A percentile compares a stretch with the other conserved stretches of the same genome.
These are phyloP conservation scores for Globisporangium abappressorium DNA, from an alignment of 352 stramenopile species.

Conservation along the genomic window DNA sequence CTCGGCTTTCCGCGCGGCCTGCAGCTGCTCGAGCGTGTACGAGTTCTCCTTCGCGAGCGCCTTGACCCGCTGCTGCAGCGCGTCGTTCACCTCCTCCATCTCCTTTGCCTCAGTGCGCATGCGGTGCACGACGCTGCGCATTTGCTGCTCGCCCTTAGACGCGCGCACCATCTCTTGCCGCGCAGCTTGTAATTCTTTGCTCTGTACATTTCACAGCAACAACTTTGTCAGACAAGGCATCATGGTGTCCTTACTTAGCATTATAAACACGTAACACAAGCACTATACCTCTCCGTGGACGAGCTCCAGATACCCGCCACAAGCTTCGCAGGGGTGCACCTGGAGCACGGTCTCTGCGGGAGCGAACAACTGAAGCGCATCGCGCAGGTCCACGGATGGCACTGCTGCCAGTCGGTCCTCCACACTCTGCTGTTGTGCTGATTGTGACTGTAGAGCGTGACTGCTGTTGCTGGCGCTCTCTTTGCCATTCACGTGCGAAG, in stretches of 20 bases:
- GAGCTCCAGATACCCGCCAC: constrained; percentile 71
- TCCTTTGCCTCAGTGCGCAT: constrained; percentile 67
- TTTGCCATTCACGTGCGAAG: neutral
- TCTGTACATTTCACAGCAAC: constrained; percentile 25
- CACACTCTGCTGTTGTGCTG: neutral
- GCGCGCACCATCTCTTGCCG: constrained; percentile 62
- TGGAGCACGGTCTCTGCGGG: constrained; percentile 67
- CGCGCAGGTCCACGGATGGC: constrained; percentile 69
- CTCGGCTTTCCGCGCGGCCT: constrained; percentile 65
- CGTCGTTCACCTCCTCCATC: constrained; percentile 69
- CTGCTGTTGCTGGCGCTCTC: neutral
- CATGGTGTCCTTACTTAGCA: neutral
- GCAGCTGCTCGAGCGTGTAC: constrained; percentile 74
- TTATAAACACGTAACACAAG: too few relatives aligned
- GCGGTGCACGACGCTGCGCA: constrained; percentile 60
- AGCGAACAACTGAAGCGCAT: constrained; percentile 67
- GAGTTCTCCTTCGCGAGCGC: constrained; percentile 73
- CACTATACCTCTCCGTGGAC: constrained; percentile 63
- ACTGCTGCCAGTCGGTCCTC: constrained; percentile 55
- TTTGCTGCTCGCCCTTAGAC: constrained; percentile 71
- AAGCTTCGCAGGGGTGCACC: constrained; percentile 72
- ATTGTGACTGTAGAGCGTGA: neutral
- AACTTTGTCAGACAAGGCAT: neutral
- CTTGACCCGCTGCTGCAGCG: constrained; percentile 73
- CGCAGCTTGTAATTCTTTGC: constrained; percentile 61